Conservation (phyloP, 305 asterid species). For the Solanum hybrid region DNA sequence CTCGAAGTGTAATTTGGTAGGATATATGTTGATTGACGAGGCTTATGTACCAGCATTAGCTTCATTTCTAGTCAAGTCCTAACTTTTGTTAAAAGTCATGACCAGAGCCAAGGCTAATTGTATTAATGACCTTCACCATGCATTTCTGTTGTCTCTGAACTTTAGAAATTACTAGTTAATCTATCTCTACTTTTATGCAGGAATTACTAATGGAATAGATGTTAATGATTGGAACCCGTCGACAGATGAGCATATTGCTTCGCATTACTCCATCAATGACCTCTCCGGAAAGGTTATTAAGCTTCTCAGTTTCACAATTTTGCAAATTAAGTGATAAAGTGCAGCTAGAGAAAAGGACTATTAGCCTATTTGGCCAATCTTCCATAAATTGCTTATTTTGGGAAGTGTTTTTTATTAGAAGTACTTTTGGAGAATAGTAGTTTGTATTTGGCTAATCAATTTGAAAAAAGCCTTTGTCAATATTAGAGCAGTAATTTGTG, state of each 20-base stretch:
- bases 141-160: background rate
- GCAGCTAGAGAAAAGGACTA: background rate
- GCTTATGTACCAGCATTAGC: background rate
- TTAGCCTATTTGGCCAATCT: background rate
- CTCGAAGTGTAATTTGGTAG: background rate
- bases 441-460: background rate
- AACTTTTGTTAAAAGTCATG: background rate
- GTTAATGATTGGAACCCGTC: conserved; percentile 74
- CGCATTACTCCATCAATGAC: conserved; percentile 57
- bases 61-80: background rate
- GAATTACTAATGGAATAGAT: conserved; percentile 91
- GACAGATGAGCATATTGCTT: conserved; percentile 49
- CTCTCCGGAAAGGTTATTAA: conserved; percentile 75
- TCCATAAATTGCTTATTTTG: background rate
- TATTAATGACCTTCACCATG: background rate
- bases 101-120: background rate
- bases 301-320: background rate
- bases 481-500: background rate
- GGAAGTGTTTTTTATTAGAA: background rate
- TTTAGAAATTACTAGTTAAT: background rate
- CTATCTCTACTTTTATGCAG: conserved; percentile 29
- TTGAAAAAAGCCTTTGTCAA: background rate
- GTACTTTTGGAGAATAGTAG: background rate
- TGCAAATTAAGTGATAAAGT: background rate
- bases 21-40: background rate